Evolutionary conservation across 441 rosid species (phyloP), one percentile per base, ranked within the genome.

Genomic region (Breynia disticha): DNA sequence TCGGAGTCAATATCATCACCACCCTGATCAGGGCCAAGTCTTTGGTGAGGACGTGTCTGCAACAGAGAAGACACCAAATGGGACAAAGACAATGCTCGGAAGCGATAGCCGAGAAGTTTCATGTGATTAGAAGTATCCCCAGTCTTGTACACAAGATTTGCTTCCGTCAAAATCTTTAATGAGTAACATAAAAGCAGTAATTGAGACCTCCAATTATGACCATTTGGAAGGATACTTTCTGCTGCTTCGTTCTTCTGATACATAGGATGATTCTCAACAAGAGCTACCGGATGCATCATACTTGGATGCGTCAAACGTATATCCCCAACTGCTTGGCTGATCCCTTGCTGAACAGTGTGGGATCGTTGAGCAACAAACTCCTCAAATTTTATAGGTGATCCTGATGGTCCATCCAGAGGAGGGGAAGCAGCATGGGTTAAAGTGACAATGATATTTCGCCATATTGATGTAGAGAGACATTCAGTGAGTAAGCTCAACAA

Each of bases 341-440:
- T 73, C 16, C 80, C 63, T 44, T 70, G 82, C 67, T 79, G 89
- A 65, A 84, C 72, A 54, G 68, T 64, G 56, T 61, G 77, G 50
- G 79, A 78, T 63, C 78, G 71, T 68, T 75, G 81, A 47, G 82
- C 72, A 67, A 73, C 82, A 61, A 73, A 86, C 42, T 60, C 74
- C 24, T 86, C 80, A 63, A 70, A 82, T 64, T 71, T 79, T 68
- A 76, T 18, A 39, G 84, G 81, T 16, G 71, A 67, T 41, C 77
- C 81, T 15, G 66, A 70, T 19, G 82, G 67, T 10, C 78, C 85
- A 39, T 83, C 83, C 1, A 86, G 81, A 5, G 84, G 78, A 63
- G 76, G 63, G 56, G 80, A 79, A 63, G 80, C 74, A 49, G 88
- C 87, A 60, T 90, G 96, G 44, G 96, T 90, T 43, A 90, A 76